phyloP scores from a whole-genome alignment of 495 filamentous ascomycete species.

The Mycothermus thermophilus region DNA sequence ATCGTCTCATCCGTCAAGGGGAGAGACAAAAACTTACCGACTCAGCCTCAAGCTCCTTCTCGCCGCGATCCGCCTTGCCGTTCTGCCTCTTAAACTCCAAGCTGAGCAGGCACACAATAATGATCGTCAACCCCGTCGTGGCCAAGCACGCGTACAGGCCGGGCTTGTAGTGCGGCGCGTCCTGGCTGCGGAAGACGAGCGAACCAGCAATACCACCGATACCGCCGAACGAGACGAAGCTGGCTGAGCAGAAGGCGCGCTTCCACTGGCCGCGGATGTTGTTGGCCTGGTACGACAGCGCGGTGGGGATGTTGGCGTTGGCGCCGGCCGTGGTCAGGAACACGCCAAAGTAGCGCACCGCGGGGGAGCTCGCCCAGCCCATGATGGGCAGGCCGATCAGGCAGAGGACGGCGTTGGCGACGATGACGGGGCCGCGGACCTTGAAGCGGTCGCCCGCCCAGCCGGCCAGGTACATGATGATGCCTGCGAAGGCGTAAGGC shows the following conservation, averaged over 20 bases:
- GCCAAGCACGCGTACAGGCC: constrained; percentile 35
- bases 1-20: too few relatives aligned
- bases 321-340: constrained; percentile 46
- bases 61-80: constrained; percentile 29
- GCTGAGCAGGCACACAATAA: constrained; percentile 23
- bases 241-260: constrained; percentile 45
- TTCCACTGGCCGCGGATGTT: constrained; percentile 59
- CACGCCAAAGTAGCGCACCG: constrained; percentile 47
- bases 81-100: constrained; percentile 23
- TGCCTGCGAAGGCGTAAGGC: constrained; percentile 44
- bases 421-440: constrained; percentile 42
- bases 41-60: constrained; percentile 29
- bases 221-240: constrained; percentile 43
- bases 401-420: constrained; percentile 37
- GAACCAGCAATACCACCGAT: constrained; percentile 48
- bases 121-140: constrained; percentile 19
- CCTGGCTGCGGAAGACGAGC: constrained; percentile 39
- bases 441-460: constrained; percentile 44
- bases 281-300: constrained; percentile 53
- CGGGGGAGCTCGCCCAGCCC: constrained; percentile 29
- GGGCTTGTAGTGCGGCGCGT: constrained; percentile 24
- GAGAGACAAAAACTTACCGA: constrained; percentile 20
- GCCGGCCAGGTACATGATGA: constrained; percentile 42
- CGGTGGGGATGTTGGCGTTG: constrained; percentile 46
- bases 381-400: constrained; percentile 38